Conservation (phyloP, 306 rosid genomes). For the Datisca glomerata region DNA sequence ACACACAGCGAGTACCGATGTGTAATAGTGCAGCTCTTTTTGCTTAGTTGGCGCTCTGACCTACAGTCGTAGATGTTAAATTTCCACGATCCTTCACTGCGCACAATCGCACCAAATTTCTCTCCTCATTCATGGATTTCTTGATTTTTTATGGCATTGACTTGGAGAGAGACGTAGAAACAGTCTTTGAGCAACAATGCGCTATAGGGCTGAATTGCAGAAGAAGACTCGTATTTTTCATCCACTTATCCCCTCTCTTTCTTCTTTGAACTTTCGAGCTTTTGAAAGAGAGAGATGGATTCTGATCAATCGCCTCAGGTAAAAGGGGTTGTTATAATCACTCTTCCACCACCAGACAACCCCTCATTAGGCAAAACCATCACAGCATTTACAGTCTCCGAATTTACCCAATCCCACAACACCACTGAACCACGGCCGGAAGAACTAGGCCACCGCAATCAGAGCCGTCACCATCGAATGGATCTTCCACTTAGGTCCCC, state of each 20-base stretch:
- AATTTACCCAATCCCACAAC: constrained; percentile 17
- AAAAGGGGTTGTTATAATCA: constrained; percentile 49
- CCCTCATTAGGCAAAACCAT: constrained; percentile 77
- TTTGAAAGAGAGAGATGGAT: constrained; percentile 28
- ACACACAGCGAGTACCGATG: no score
- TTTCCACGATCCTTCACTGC: constrained; percentile 13
- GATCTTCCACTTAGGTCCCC: constrained; percentile 18
- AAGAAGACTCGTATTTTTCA: no score
- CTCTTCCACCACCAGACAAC: constrained; percentile 74
- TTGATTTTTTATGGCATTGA: background rate
- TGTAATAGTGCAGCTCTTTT: no score
- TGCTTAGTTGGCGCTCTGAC: no score
- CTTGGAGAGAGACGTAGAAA: background rate
- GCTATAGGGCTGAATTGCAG: background rate
- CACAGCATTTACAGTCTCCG: constrained; percentile 49
- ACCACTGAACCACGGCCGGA: constrained; percentile 4
- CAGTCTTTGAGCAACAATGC: background rate
- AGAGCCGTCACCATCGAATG: background rate
- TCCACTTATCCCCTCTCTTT: background rate
- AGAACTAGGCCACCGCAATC: constrained; percentile 2
- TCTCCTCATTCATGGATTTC: no score
- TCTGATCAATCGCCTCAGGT: constrained; percentile 32
- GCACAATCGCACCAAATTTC: no score
- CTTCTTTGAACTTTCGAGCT: background rate
- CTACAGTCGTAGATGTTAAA: no score